Evolutionary conservation across 108 stramenopile species (phyloP).

Genomic region (Discostella pseudostelligera): DNA sequence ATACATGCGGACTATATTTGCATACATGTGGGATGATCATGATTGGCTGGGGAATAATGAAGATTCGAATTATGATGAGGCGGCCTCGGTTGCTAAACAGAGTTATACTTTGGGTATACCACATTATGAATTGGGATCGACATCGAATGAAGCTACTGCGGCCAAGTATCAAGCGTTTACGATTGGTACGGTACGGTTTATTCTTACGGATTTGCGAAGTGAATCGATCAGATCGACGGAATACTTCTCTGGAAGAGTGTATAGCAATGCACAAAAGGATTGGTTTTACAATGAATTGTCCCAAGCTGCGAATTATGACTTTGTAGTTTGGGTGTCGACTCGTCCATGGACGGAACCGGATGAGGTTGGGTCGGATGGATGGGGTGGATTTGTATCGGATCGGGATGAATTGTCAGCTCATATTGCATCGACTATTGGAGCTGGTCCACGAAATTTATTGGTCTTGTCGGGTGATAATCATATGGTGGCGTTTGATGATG

Average conservation of each 20-base stretch:
- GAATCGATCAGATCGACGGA: slow-evolving; percentile 35
- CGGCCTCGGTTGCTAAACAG: slow-evolving; percentile 31
- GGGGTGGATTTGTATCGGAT: slow-evolving; percentile 47
- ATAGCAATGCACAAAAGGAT: slow-evolving; percentile 41
- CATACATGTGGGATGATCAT: slow-evolving; percentile 68
- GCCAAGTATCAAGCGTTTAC: slow-evolving; percentile 62
- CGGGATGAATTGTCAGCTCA: slow-evolving; percentile 30
- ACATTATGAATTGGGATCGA: slow-evolving; percentile 31
- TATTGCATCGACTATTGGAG: slow-evolving; percentile 48
- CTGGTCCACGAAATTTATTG: slow-evolving; percentile 48
- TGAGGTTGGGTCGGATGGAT: slow-evolving; percentile 39
- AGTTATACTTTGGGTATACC: slow-evolving; percentile 47
- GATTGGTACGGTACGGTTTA: slow-evolving; percentile 60
- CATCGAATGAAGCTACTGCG: slow-evolving; percentile 13
- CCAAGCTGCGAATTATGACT: slow-evolving; percentile 52
- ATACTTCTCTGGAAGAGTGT: slow-evolving; percentile 31
- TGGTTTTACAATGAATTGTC: slow-evolving; percentile 53
- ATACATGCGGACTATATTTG: slow-evolving; percentile 40
- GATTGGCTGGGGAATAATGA: slow-evolving; percentile 58
- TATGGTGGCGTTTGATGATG: slow-evolving; percentile 67
- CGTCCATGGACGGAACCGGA: slow-evolving; percentile 55
- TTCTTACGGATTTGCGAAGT: slow-evolving; percentile 56
- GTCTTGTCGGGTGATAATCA: slow-evolving; percentile 54
- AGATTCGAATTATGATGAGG: slow-evolving; percentile 30
- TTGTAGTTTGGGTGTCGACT: slow-evolving; percentile 57